Conservation (phyloP, 2,329 filamentous ascomycete genomes). For the Boeremia lycopersici region DNA sequence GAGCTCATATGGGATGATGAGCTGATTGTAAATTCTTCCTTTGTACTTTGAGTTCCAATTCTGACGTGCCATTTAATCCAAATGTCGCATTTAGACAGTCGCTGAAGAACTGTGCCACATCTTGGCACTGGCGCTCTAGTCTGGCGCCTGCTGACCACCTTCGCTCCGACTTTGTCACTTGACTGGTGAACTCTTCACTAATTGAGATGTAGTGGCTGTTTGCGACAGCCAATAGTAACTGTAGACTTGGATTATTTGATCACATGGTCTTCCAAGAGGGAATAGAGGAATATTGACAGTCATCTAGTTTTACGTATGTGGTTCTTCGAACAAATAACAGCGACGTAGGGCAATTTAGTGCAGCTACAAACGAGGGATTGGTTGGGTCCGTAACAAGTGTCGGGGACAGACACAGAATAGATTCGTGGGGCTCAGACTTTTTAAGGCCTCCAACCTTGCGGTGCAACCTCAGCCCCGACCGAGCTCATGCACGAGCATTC, state of each 20-base stretch:
- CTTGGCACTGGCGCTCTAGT: slow-evolving; percentile 5
- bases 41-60: too few species aligned
- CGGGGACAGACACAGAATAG: background rate
- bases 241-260: background rate
- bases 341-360: background rate
- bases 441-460: slow-evolving; percentile 1
- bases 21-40: too few species aligned
- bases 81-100: too few species aligned
- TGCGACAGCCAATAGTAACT: slow-evolving; percentile 9
- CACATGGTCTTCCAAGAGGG: background rate
- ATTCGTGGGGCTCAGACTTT: background rate
- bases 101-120: background rate
- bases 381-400: background rate
- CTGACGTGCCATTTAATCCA: too few species aligned
- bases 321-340: background rate
- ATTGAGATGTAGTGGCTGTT: slow-evolving; percentile 1
- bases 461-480: slow-evolving; percentile 5
- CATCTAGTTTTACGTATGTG: background rate
- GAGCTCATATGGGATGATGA: too few species aligned
- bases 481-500: slow-evolving; percentile 8
- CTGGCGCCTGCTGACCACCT: slow-evolving; percentile 15
- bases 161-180: background rate
- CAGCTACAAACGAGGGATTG: background rate
- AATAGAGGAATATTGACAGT: background rate
- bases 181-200: background rate